Percentiles rank a stretch among this genome's conserved stretches.
These are phyloP conservation scores for Gardenia jasminoides DNA, from an alignment of 257 asterid genomes.

Conservation along the genomic window DNA sequence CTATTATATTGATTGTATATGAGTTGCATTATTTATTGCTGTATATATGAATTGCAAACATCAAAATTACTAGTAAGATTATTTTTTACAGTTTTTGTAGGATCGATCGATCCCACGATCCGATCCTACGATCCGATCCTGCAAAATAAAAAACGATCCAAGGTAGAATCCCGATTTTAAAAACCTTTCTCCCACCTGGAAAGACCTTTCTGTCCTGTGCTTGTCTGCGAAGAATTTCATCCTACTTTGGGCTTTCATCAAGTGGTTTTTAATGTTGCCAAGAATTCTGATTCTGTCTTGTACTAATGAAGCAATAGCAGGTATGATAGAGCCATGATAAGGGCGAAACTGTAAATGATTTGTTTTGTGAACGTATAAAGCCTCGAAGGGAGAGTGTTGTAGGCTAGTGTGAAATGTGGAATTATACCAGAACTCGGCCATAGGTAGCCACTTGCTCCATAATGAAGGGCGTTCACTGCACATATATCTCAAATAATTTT, in stretches of 20 bases:
- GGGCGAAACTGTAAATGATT: background rate
- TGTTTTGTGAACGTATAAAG: no score
- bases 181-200: background rate
- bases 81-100: no score
- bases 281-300: no score
- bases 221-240: background rate
- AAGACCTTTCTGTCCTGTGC: background rate
- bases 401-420: background rate
- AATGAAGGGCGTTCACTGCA: accelerated
- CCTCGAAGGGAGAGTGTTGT: no score
- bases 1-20: no score
- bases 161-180: no score
- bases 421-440: background rate
- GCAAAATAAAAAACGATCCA: no score
- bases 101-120: no score
- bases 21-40: no score
- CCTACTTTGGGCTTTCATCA: background rate
- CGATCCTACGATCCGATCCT: no score
- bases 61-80: no score
- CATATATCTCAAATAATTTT: background rate
- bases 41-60: no score
- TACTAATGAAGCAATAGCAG: background rate
- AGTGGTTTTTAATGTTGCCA: background rate
- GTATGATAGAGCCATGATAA: background rate
- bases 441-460: background rate